A percentile compares a stretch with the other conserved stretches of the same genome.
Conservation (phyloP, 192 early-diverging fungal species). For the Mortierella alpina region DNA sequence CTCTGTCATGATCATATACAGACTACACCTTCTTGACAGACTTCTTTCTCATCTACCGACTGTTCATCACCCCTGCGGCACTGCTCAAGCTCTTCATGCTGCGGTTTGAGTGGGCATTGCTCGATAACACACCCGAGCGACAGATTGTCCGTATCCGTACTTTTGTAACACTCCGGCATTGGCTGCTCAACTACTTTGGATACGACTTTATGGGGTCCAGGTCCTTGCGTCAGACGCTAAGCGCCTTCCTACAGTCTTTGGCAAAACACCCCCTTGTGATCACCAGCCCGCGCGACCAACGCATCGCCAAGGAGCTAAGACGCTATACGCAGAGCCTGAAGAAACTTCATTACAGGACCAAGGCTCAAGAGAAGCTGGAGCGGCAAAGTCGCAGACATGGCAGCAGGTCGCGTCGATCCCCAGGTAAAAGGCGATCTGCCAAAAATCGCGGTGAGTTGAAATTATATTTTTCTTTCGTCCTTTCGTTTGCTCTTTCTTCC, state of each 20-base stretch:
- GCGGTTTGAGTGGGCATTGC: slow-evolving; percentile 65
- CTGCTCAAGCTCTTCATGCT: slow-evolving; percentile 65
- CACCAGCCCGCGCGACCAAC: slow-evolving; percentile 57
- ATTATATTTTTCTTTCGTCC: neutral
- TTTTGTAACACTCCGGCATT: slow-evolving; percentile 69
- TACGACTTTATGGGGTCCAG: slow-evolving; percentile 64
- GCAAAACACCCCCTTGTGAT: slow-evolving; percentile 52
- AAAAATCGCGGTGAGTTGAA: neutral
- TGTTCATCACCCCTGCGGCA: slow-evolving; percentile 65
- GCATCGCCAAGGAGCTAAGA: slow-evolving; percentile 59
- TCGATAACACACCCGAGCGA: slow-evolving; percentile 59
- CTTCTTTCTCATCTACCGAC: slow-evolving; percentile 71
- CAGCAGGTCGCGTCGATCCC: neutral
- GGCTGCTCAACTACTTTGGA: slow-evolving; percentile 69
- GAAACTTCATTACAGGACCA: slow-evolving; percentile 22
- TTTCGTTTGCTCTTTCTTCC: no score
- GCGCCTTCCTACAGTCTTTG: slow-evolving; percentile 52
- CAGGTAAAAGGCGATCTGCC: neutral
- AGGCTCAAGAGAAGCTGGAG: slow-evolving; percentile 25
- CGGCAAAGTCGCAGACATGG: slow-evolving; percentile 11
- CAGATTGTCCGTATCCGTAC: slow-evolving; percentile 66
- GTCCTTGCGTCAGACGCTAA: slow-evolving; percentile 50
- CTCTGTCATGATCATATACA: slow-evolving; percentile 11
- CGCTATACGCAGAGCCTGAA: slow-evolving; percentile 28
- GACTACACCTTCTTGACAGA: slow-evolving; percentile 72